Conservation (phyloP, 768 basidiomycete genomes). For the Tricholoma saponaceum region DNA sequence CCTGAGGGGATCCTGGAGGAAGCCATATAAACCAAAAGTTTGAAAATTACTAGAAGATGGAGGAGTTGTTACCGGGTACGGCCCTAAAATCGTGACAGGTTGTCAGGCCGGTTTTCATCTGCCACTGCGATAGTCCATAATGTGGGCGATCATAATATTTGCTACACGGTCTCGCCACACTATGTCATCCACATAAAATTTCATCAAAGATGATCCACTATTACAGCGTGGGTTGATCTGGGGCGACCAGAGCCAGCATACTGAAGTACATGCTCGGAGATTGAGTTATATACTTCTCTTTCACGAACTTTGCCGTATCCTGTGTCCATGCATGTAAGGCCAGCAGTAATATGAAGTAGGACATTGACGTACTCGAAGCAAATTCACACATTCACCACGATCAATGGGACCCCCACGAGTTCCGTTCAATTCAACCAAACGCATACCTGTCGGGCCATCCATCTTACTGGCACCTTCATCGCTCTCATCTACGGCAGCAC, state of each 20-base stretch:
- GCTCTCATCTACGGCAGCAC: neutral
- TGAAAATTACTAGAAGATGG: too few relatives aligned
- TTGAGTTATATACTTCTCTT: neutral
- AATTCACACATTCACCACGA: conserved; percentile 55
- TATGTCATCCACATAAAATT: too few relatives aligned
- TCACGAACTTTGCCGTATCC: neutral
- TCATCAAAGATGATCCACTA: neutral
- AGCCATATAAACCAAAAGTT: too few relatives aligned
- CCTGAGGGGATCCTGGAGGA: neutral
- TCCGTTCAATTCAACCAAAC: conserved; percentile 82
- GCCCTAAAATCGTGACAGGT: too few relatives aligned
- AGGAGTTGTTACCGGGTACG: too few relatives aligned
- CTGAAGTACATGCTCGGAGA: neutral
- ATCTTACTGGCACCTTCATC: neutral
- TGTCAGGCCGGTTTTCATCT: too few relatives aligned
- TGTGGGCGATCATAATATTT: too few relatives aligned
- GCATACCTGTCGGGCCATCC: neutral
- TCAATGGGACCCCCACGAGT: conserved; percentile 76
- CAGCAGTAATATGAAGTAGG: neutral
- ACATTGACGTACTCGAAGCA: conserved; percentile 31
- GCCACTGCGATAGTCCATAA: too few relatives aligned
- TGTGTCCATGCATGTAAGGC: neutral
- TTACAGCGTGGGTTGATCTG: neutral
- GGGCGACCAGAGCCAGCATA: neutral
- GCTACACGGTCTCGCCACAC: too few relatives aligned